A percentile compares a stretch with the other conserved stretches of the same genome.
Evolutionary conservation across 768 basidiomycete genomes (phyloP).

Genomic region (Phanerochaete sordida): DNA sequence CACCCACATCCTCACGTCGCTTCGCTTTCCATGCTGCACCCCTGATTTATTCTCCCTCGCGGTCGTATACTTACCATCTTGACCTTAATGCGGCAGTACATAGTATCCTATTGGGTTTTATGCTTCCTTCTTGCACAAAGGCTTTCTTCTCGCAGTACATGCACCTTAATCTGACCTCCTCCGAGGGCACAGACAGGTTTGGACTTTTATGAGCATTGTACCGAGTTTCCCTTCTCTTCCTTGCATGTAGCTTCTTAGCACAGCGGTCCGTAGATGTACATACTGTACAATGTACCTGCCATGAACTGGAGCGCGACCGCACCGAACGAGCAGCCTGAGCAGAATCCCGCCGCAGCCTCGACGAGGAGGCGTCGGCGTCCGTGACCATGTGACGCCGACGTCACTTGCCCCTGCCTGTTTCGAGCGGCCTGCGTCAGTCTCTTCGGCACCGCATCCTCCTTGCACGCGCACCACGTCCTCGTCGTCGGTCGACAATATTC

Average conservation of each 20-base stretch:
- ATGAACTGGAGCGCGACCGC: neutral
- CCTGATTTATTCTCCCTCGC: constrained; percentile 1
- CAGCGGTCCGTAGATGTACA: neutral
- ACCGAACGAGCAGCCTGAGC: neutral
- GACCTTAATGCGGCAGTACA: constrained; percentile 12
- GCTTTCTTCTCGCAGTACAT: neutral
- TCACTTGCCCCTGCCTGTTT: neutral
- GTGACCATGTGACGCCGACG: neutral
- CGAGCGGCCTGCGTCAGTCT: neutral
- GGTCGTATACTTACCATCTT: constrained; percentile 14
- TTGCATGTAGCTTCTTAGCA: neutral
- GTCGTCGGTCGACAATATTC: neutral
- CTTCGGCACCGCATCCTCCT: neutral
- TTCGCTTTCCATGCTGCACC: constrained; percentile 1
- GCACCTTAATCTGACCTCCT: neutral
- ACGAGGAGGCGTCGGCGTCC: neutral
- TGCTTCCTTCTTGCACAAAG: neutral
- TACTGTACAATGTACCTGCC: neutral
- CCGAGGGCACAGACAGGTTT: neutral
- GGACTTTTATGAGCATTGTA: neutral
- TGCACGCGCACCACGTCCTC: neutral
- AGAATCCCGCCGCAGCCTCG: too few relatives aligned
- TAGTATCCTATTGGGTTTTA: constrained; percentile 3
- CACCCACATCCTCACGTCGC: neutral
- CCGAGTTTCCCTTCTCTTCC: neutral